phyloP scores from a whole-genome alignment of 2,329 filamentous ascomycete species.

The Xylaria sp. region DNA sequence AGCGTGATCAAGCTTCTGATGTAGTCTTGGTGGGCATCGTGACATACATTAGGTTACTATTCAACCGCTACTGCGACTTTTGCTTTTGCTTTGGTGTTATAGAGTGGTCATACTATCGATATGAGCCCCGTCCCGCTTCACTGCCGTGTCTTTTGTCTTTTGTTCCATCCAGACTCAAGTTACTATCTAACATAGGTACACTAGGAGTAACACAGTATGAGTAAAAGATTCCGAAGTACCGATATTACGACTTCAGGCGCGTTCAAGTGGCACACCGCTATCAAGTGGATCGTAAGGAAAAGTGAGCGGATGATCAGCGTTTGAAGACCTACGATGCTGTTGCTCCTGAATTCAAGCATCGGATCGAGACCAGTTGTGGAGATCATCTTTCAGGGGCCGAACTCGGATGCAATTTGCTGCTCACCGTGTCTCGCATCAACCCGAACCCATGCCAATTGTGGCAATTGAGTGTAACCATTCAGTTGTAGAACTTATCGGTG shows the following conservation, averaged over 20 bases:
- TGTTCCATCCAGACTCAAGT: background rate
- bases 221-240: background rate
- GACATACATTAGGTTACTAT: background rate
- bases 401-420: constrained; percentile 6
- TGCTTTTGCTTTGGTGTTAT: background rate
- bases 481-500: background rate
- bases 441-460: background rate
- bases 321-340: background rate
- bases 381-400: background rate
- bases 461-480: background rate
- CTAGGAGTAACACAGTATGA: background rate
- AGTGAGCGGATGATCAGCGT: background rate
- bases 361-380: background rate
- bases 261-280: constrained; percentile 8
- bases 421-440: constrained; percentile 7
- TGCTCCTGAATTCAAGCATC: background rate
- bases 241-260: constrained; percentile 6
- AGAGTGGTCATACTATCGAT: background rate
- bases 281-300: background rate
- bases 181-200: background rate
- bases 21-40: background rate
- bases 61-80: background rate
- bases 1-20: background rate
- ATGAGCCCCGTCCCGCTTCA: background rate
- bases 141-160: background rate